phyloP scores from a whole-genome alignment of 139 green algal species.

The Volvox reticuliferus region DNA sequence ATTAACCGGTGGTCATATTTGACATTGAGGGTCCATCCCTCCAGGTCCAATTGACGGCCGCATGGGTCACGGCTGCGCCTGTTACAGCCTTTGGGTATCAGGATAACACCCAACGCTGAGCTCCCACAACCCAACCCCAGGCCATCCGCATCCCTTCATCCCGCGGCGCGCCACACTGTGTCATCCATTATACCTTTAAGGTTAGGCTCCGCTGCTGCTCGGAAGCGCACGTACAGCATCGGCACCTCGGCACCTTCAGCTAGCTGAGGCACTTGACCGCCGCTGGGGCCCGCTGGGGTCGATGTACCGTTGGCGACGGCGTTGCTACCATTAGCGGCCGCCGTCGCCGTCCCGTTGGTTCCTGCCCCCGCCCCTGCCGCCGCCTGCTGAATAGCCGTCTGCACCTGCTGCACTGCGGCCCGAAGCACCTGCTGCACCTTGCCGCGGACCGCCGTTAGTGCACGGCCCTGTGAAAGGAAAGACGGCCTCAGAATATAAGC shows the following conservation, averaged over 20 bases:
- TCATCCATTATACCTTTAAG: slow-evolving; percentile 70
- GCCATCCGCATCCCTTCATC: no score
- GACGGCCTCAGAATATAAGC: no score
- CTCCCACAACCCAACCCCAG: no score
- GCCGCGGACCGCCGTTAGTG: slow-evolving; percentile 73
- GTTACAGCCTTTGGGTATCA: no score
- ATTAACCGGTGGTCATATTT: no score
- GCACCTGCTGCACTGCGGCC: slow-evolving; percentile 52
- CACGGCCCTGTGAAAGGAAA: slow-evolving; percentile 8
- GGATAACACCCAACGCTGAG: no score
- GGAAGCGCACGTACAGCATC: slow-evolving; percentile 95
- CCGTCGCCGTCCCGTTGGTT: slow-evolving; percentile 7
- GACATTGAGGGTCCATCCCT: no score
- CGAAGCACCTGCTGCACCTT: slow-evolving; percentile 81
- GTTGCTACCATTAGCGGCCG: background rate
- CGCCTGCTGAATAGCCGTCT: slow-evolving; percentile 66
- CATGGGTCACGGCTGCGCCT: no score
- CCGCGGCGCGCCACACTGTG: no score
- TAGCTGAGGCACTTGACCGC: slow-evolving; percentile 51
- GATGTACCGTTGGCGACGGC: background rate
- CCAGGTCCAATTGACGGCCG: no score
- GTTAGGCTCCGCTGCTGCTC: slow-evolving; percentile 87
- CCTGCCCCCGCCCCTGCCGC: background rate
- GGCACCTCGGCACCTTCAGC: slow-evolving; percentile 86
- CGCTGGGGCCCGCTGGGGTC: background rate